phyloP scores from a whole-genome alignment of 768 basidiomycete species.

The Amanita muscaria region DNA sequence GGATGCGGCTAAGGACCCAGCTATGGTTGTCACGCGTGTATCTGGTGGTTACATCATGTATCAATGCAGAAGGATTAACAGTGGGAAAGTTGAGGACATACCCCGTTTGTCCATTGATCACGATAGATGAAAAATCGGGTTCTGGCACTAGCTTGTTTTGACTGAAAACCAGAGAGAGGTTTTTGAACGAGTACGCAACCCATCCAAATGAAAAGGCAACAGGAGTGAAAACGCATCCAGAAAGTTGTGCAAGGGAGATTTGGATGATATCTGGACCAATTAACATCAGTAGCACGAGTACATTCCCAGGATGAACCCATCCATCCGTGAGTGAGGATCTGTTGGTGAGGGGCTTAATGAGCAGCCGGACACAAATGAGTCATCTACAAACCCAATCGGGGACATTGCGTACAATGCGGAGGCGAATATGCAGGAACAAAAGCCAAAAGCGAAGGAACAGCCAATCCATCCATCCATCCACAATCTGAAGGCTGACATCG shows the following conservation, averaged over 20 bases:
- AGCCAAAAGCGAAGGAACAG: too few relatives aligned
- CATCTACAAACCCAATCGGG: too few relatives aligned
- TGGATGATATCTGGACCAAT: slow-evolving; percentile 26
- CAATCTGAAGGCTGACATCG: too few relatives aligned
- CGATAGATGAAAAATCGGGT: slow-evolving; percentile 12
- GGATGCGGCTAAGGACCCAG: slow-evolving; percentile 21
- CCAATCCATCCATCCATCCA: too few relatives aligned
- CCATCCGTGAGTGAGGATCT: background rate
- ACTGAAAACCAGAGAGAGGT: slow-evolving; percentile 16
- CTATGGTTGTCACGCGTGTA: slow-evolving; percentile 17
- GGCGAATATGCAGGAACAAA: too few relatives aligned
- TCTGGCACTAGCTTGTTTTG: slow-evolving; percentile 19
- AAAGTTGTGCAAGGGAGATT: slow-evolving; percentile 20
- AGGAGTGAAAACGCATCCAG: slow-evolving; percentile 15
- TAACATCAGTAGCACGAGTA: slow-evolving; percentile 19
- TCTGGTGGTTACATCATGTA: background rate
- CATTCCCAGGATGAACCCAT: slow-evolving; percentile 20
- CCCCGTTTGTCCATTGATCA: slow-evolving; percentile 16
- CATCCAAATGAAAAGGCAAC: slow-evolving; percentile 26
- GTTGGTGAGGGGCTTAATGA: too few relatives aligned
- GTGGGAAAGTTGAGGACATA: background rate
- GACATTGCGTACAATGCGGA: too few relatives aligned
- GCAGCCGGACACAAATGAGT: too few relatives aligned
- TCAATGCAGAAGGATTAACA: background rate
- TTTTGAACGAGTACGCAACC: slow-evolving; percentile 22